Evolutionary conservation across 1,284 basidiomycete genomes (phyloP).

Genomic region (Takashimella koratensis): DNA sequence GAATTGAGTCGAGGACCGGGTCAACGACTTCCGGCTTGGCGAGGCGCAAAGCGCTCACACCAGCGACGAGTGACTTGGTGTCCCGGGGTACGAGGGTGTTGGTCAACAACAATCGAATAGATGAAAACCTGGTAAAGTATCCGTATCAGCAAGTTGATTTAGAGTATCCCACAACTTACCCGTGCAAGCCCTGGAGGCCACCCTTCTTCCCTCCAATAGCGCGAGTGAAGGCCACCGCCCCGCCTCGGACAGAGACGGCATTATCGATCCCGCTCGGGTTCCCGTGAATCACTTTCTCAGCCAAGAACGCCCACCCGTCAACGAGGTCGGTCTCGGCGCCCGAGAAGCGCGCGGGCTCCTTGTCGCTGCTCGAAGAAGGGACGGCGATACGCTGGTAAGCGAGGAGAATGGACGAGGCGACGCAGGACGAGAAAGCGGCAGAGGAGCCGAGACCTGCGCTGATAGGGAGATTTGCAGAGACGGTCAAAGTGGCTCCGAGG

Average conservation of each 20-base stretch:
- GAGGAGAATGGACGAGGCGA: constrained; percentile 71
- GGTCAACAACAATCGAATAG: constrained; percentile 76
- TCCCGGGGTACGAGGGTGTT: constrained; percentile 90
- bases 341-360: constrained; percentile 60
- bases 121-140: constrained; percentile 62
- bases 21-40: constrained; percentile 76
- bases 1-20: constrained; percentile 69
- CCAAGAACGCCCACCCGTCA: constrained; percentile 90
- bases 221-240: constrained; percentile 86
- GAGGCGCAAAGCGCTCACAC: constrained; percentile 55
- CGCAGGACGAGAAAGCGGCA: constrained; percentile 87
- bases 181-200: constrained; percentile 79
- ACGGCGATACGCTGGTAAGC: constrained; percentile 43
- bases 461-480: constrained; percentile 92
- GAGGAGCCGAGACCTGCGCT: constrained; percentile 98
- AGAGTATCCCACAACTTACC: constrained; percentile 53
- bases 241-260: constrained; percentile 87
- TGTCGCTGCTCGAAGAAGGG: constrained; percentile 41
- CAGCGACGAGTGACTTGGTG: constrained; percentile 90
- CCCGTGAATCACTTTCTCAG: constrained; percentile 95
- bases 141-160: background rate
- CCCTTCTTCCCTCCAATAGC: constrained; percentile 69
- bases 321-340: constrained; percentile 70
- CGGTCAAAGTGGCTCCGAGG: constrained; percentile 62
- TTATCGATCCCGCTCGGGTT: constrained; percentile 98